Evolutionary conservation across 495 filamentous ascomycete genomes (phyloP).

Genomic region (Penicillium malachiteum): DNA sequence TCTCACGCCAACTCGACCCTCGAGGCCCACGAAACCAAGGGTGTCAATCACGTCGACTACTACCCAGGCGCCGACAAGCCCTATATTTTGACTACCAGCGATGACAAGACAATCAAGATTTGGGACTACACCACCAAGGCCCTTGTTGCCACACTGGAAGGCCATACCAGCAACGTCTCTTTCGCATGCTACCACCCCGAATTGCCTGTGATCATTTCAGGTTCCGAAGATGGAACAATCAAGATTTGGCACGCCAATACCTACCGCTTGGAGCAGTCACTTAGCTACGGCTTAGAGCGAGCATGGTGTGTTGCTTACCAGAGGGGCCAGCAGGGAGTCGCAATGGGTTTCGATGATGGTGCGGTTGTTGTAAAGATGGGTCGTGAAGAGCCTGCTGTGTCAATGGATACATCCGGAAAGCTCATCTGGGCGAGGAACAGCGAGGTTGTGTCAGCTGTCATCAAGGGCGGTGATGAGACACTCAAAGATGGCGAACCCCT

Average conservation of each 20-base stretch:
- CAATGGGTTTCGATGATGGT: slow-evolving; percentile 96
- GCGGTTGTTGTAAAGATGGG: slow-evolving; percentile 98
- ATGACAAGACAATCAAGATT: slow-evolving; percentile 90
- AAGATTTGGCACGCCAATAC: slow-evolving; percentile 99
- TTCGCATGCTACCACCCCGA: slow-evolving; percentile 99
- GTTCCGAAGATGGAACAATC: slow-evolving; percentile 95
- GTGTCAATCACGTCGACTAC: slow-evolving; percentile 97
- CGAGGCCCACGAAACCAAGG: slow-evolving; percentile 97
- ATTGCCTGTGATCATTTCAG: slow-evolving; percentile 96
- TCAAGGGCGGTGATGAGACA: slow-evolving; percentile 82
- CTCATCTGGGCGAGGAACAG: slow-evolving; percentile 93
- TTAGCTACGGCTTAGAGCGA: slow-evolving; percentile 92
- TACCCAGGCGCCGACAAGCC: slow-evolving; percentile 97
- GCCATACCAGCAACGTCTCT: slow-evolving; percentile 97
- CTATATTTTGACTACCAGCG: slow-evolving; percentile 93
- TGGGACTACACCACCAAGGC: slow-evolving; percentile 99
- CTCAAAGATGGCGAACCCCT: slow-evolving; percentile 88
- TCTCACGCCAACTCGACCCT: slow-evolving; percentile 89
- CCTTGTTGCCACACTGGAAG: slow-evolving; percentile 92
- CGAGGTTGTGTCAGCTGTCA: slow-evolving; percentile 89
- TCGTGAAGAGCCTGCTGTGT: slow-evolving; percentile 93
- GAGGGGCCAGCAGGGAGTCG: slow-evolving; percentile 87
- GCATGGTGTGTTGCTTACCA: slow-evolving; percentile 98
- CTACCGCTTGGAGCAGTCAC: slow-evolving; percentile 89
- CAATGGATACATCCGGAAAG: slow-evolving; percentile 95